Evolutionary conservation across 805 yeast species (phyloP).

Genomic region (Candida morakotiae): DNA sequence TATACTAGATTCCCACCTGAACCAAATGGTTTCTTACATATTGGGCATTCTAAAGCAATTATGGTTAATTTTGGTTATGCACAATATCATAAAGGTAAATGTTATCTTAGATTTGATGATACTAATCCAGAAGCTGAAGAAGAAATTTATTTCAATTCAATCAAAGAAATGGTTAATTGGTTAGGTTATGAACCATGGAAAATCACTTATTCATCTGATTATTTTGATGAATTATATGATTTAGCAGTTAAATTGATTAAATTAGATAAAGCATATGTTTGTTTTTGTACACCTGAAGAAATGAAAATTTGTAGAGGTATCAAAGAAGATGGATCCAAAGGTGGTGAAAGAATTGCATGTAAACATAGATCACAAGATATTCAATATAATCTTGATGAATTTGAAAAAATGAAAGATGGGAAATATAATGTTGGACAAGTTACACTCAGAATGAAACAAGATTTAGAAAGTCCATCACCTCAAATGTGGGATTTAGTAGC

Average conservation of each 20-base stretch:
- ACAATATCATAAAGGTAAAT: slow-evolving; percentile 75
- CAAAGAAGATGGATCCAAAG: slow-evolving; percentile 86
- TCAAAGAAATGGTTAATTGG: slow-evolving; percentile 84
- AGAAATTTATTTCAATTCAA: slow-evolving; percentile 81
- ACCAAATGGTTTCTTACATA: slow-evolving; percentile 95
- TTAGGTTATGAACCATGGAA: slow-evolving; percentile 93
- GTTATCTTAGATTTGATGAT: slow-evolving; percentile 93
- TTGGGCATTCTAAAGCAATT: slow-evolving; percentile 97
- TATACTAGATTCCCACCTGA: slow-evolving; percentile 98
- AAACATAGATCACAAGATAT: slow-evolving; percentile 65
- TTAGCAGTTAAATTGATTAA: slow-evolving; percentile 80
- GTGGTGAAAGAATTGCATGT: slow-evolving; percentile 88
- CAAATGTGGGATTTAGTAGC: slow-evolving; percentile 99
- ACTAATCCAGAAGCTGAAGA: slow-evolving; percentile 99
- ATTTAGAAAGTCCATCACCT: slow-evolving; percentile 83
- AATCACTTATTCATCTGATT: slow-evolving; percentile 92
- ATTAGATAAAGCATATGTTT: slow-evolving; percentile 78
- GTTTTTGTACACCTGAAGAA: slow-evolving; percentile 90
- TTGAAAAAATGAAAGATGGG: slow-evolving; percentile 91
- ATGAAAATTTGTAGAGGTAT: slow-evolving; percentile 88
- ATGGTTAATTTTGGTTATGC: slow-evolving; percentile 99
- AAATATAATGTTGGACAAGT: slow-evolving; percentile 86
- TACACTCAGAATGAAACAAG: slow-evolving; percentile 95
- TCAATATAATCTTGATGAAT: slow-evolving; percentile 74
- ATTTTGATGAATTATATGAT: slow-evolving; percentile 83